Percentiles rank a stretch among this genome's conserved stretches.
Evolutionary conservation across 2,329 filamentous ascomycete genomes (phyloP).

Genomic region (Penicillium sp.): DNA sequence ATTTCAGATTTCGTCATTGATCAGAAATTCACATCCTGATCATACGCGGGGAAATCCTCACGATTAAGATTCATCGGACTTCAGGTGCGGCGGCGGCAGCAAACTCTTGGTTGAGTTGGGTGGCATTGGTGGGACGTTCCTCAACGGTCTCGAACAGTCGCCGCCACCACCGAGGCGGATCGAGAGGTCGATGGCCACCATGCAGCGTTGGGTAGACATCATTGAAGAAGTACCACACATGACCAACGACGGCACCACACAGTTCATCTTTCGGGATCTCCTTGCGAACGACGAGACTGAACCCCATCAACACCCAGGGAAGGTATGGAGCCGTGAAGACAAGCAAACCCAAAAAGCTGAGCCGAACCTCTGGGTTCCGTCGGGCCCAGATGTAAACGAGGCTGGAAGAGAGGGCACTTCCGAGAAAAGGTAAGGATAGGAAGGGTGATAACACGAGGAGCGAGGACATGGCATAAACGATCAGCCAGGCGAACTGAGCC

Average conservation of each 20-base stretch:
- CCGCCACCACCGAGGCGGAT: constrained; percentile 89
- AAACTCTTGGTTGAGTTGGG: constrained; percentile 38
- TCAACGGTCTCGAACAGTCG: constrained; percentile 68
- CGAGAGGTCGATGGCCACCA: constrained; percentile 80
- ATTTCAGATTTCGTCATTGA: too few relatives aligned
- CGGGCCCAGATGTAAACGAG: constrained; percentile 98
- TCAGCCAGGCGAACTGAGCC: constrained; percentile 92
- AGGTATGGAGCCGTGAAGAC: constrained; percentile 94
- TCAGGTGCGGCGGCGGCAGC: constrained; percentile 39
- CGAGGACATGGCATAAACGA: constrained; percentile 80
- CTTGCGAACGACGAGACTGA: constrained; percentile 89
- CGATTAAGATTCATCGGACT: too few relatives aligned
- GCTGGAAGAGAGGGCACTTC: constrained; percentile 88
- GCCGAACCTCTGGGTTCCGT: constrained; percentile 85
- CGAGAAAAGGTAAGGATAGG: constrained; percentile 89
- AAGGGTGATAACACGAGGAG: constrained; percentile 83
- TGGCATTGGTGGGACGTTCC: constrained; percentile 24
- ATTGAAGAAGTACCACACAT: constrained; percentile 97
- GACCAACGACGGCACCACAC: constrained; percentile 90
- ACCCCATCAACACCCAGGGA: constrained; percentile 92
- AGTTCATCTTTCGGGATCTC: constrained; percentile 93
- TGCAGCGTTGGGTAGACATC: constrained; percentile 95
- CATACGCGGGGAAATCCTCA: too few relatives aligned
- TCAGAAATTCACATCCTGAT: too few relatives aligned
- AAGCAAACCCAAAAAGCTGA: constrained; percentile 86